Conservation (phyloP, 805 yeast genomes). For the Metschnikowia orientalis region DNA sequence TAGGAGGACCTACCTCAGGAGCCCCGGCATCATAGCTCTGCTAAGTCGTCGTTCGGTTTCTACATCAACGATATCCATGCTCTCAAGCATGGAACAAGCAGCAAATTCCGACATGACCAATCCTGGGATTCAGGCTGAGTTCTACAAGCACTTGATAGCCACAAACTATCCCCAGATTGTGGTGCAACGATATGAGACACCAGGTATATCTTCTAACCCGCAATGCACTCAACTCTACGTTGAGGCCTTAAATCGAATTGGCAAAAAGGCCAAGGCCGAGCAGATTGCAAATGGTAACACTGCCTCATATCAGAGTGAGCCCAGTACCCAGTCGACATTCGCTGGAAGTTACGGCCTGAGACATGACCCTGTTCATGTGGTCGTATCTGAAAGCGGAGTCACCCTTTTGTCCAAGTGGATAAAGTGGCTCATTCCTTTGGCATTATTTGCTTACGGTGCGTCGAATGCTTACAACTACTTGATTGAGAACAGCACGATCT, state of each 20-base stretch:
- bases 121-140: slow-evolving; percentile 73
- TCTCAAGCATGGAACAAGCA: slow-evolving; percentile 61
- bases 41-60: slow-evolving; percentile 17
- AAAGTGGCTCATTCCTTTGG: slow-evolving; percentile 81
- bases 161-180: slow-evolving; percentile 94
- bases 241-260: slow-evolving; percentile 75
- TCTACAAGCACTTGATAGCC: slow-evolving; percentile 68
- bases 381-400: slow-evolving; percentile 79
- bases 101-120: slow-evolving; percentile 76
- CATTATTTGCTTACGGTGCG: slow-evolving; percentile 75
- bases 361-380: slow-evolving; percentile 88
- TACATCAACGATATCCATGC: slow-evolving; percentile 25
- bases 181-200: slow-evolving; percentile 88
- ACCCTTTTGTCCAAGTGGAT: slow-evolving; percentile 81
- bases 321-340: slow-evolving; percentile 21
- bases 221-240: slow-evolving; percentile 77
- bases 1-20: too few species aligned
- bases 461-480: slow-evolving; percentile 72
- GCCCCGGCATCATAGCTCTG: too few species aligned
- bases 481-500: slow-evolving; percentile 76
- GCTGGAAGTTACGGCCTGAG: slow-evolving; percentile 53
- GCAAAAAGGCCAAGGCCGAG: slow-evolving; percentile 75
- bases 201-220: slow-evolving; percentile 80
- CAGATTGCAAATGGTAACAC: slow-evolving; percentile 42
- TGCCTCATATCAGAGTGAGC: slow-evolving; percentile 1